Evolutionary conservation across 768 basidiomycete genomes (phyloP).

Genomic region (Tubosaeta sp.): DNA sequence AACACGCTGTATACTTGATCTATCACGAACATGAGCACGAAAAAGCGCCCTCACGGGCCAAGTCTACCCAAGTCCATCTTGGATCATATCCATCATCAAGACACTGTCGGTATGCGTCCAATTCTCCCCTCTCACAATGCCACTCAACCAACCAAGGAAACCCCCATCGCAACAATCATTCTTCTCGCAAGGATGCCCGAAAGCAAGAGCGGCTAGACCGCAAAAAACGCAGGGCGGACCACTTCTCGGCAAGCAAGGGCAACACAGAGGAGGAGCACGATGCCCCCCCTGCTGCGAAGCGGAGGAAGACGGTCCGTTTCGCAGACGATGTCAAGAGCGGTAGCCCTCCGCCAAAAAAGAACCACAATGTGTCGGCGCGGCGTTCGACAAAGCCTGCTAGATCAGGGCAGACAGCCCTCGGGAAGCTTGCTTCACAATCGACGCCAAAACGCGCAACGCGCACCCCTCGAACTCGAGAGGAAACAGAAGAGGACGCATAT

Average conservation of each 20-base stretch:
- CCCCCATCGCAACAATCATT: conserved; percentile 10
- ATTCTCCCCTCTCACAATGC: too few species aligned
- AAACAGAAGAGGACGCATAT: conserved; percentile 77
- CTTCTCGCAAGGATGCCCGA: conserved; percentile 57
- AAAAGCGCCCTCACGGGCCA: conserved; percentile 15
- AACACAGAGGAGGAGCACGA: conserved; percentile 40
- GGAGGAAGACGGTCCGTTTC: conserved; percentile 41
- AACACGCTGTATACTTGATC: too few species aligned
- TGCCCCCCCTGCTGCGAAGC: conserved; percentile 38
- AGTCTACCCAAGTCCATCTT: conserved; percentile 27
- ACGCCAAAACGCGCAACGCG: neutral
- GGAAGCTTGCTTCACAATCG: conserved; percentile 29
- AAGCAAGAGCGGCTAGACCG: conserved; percentile 56
- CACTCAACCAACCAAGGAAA: conserved; percentile 7
- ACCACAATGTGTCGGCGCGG: neutral
- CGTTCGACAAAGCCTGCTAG: neutral
- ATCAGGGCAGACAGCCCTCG: conserved; percentile 28
- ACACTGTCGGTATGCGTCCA: conserved; percentile 10
- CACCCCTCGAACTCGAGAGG: conserved; percentile 34
- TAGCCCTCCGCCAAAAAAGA: neutral
- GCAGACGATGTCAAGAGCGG: conserved; percentile 3
- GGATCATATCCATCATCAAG: conserved; percentile 21
- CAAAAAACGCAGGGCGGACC: conserved; percentile 61
- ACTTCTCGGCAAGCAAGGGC: conserved; percentile 45
- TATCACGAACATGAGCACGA: conserved; percentile 12